A percentile compares a stretch with the other conserved stretches of the same genome.
phyloP scores from a whole-genome alignment of 352 stramenopile genomes.

The Thalassiosira hispida region DNA sequence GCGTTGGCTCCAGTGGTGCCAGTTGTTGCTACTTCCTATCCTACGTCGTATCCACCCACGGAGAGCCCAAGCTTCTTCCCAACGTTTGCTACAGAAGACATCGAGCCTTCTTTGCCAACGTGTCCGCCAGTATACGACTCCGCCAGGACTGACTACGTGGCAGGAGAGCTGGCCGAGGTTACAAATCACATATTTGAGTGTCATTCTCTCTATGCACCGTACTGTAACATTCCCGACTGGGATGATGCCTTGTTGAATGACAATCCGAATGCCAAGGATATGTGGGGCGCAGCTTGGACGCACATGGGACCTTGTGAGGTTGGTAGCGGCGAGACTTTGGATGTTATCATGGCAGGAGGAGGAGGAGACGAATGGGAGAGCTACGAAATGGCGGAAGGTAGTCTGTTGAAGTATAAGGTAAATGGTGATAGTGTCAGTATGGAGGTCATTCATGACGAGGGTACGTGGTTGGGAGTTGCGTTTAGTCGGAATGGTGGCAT shows the following conservation, averaged over 20 bases:
- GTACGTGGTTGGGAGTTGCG: too few species aligned
- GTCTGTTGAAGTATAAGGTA: too few species aligned
- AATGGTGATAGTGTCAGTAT: too few species aligned
- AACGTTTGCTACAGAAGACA: too few species aligned
- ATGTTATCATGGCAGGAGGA: too few species aligned
- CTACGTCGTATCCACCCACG: neutral
- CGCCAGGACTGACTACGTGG: slow-evolving; percentile 12
- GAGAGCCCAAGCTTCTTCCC: too few species aligned
- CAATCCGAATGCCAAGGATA: slow-evolving; percentile 18
- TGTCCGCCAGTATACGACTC: slow-evolving; percentile 28
- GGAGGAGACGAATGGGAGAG: too few species aligned
- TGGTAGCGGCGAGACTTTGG: too few species aligned
- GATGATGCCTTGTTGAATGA: slow-evolving; percentile 16
- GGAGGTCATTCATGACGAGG: too few species aligned
- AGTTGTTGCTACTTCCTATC: neutral
- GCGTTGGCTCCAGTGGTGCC: neutral
- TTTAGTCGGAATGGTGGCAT: too few species aligned
- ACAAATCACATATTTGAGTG: slow-evolving; percentile 24
- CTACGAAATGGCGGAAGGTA: too few species aligned
- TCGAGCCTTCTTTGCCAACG: too few species aligned
- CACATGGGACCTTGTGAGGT: slow-evolving; percentile 10
- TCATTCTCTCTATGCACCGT: neutral
- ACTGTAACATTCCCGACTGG: slow-evolving; percentile 39
- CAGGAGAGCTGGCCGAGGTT: slow-evolving; percentile 13
- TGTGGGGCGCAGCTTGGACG: slow-evolving; percentile 23